Base-by-base conservation (phyloP, 768 basidiomycete species). In the Cubamyces sp. region DNA sequence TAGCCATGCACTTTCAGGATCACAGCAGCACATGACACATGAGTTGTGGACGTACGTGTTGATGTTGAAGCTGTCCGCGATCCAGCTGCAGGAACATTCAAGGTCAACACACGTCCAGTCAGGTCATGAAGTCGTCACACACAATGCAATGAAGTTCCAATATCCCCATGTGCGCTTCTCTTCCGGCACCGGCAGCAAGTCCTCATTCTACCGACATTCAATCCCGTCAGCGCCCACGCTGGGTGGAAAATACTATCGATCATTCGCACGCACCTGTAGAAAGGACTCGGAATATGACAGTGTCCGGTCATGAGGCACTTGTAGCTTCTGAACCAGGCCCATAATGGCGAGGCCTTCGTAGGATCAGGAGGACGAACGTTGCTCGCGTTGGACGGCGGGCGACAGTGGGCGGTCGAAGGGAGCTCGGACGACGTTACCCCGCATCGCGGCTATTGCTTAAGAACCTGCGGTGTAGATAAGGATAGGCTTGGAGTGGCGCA, bases 51-150 rank as follows among this genome's bases (percentile, higher is more conserved):
- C 85, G 69, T 74, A 87, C 87, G 87, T 88, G 72, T 87, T 88
- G 70, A 90, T 81, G 68, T 90, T 91, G 79, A 90, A 92, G 67
- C 83, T 84, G 75, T 92, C 90, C 41, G 88, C 89, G 45, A 92
- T 82, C 91, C 89, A 92, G 76, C 87, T 89, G 40, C 43, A 19
- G 19, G 28, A 3, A 18, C 54, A 18, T 63, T 69, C n/a, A 30
- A 47, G 54, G 55, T 61, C 28, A 61, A 48, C 51, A 42, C n/a
- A 25, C 16, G 46, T 23, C 63, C 41, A 39, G 4, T 6, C 5
- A 34, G 34, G 9, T 9, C 43, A 46, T 34, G 12, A 12, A 55
- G 40, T 46, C 21, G 56, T 51, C 43, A 66, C 82, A 65, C 70
- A 88, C 84, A 87, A 90, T 19, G 86, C 80, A 47, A 87, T 75